These are phyloP conservation scores for Globisporangium spiculum DNA, from an alignment of 352 stramenopile species.

Conservation along the genomic window DNA sequence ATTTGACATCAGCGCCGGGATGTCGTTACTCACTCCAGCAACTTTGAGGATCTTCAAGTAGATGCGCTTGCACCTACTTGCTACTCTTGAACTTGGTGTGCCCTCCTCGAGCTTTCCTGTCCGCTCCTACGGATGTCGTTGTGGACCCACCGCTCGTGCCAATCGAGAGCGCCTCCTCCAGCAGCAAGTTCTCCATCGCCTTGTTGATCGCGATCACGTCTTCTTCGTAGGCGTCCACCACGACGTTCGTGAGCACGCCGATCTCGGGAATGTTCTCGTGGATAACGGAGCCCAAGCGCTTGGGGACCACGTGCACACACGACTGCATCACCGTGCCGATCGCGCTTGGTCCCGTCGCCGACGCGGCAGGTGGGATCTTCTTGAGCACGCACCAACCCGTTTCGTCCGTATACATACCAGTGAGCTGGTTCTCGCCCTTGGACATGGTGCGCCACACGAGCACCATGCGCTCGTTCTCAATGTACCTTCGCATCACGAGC, in stretches of 20 bases:
- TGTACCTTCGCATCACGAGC: slow-evolving; percentile 49
- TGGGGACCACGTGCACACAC: slow-evolving; percentile 12
- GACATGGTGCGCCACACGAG: slow-evolving; percentile 52
- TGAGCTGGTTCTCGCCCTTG: slow-evolving; percentile 33
- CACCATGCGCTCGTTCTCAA: slow-evolving; percentile 41
- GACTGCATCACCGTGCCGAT: slow-evolving; percentile 20
- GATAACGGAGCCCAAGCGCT: neutral
- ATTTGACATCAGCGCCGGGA: too few species aligned
- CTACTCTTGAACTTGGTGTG: too few species aligned
- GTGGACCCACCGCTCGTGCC: neutral
- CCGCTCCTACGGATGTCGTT: too few species aligned
- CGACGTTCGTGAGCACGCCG: slow-evolving; percentile 48
- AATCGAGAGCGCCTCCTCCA: slow-evolving; percentile 29
- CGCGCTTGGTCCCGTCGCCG: neutral
- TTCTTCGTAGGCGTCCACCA: slow-evolving; percentile 56
- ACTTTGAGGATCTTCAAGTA: too few species aligned
- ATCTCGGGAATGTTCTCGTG: slow-evolving; percentile 29
- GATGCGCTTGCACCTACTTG: too few species aligned
- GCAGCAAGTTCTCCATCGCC: slow-evolving; percentile 48
- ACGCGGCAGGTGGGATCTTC: slow-evolving; percentile 8
- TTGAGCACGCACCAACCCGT: slow-evolving; percentile 57
- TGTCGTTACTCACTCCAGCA: too few species aligned
- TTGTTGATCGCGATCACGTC: slow-evolving; percentile 45
- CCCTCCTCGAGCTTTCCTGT: too few species aligned
- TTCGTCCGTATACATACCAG: slow-evolving; percentile 57